A percentile compares a stretch with the other conserved stretches of the same genome.
These are phyloP conservation scores for Trichoderma cornu-damae DNA, from an alignment of 2,329 filamentous ascomycete species.

Conservation along the genomic window DNA sequence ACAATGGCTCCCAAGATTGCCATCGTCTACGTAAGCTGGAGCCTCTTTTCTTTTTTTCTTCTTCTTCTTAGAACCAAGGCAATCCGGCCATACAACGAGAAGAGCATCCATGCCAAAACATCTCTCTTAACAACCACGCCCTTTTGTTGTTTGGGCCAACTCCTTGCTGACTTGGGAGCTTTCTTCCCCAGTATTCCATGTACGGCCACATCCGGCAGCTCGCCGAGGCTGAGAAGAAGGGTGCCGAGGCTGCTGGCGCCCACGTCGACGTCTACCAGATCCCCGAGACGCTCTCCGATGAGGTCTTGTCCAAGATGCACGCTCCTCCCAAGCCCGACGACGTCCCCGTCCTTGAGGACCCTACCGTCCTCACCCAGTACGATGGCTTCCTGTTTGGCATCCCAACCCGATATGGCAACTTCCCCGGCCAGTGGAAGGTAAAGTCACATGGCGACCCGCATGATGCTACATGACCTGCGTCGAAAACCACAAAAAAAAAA, in stretches of 20 bases:
- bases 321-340: constrained; percentile 69
- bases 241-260: constrained; percentile 83
- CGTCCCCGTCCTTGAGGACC: constrained; percentile 58
- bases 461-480: no score
- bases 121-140: no score
- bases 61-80: no score
- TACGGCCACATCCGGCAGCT: constrained; percentile 84
- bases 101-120: neutral
- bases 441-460: neutral
- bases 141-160: no score
- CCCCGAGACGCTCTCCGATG: constrained; percentile 76
- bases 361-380: constrained; percentile 62
- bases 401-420: constrained; percentile 94
- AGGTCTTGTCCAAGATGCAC: constrained; percentile 86
- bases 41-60: constrained; percentile 3
- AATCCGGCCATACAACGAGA: no score
- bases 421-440: constrained; percentile 89
- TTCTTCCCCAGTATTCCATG: constrained; percentile 71
- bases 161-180: neutral
- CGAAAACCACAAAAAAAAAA: no score
- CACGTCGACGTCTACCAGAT: constrained; percentile 80
- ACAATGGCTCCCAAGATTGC: constrained; percentile 87
- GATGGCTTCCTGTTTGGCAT: constrained; percentile 91
- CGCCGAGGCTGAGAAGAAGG: constrained; percentile 85
- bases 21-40: constrained; percentile 71